Evolutionary conservation across 1,284 basidiomycete genomes (phyloP).

Genomic region (Austropuccinia psidii): DNA sequence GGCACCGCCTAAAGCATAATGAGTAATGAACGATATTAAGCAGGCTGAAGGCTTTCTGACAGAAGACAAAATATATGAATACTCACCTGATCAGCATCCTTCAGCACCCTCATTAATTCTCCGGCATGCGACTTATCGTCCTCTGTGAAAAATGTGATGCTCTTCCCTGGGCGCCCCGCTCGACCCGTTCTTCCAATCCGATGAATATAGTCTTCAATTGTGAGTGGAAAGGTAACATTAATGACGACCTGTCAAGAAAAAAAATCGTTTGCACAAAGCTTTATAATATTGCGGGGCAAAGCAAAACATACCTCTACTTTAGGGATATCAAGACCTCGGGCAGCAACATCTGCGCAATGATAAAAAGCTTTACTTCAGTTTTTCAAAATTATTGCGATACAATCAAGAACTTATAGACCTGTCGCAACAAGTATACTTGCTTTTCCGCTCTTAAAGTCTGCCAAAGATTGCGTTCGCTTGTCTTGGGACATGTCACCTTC

Average conservation of each 20-base stretch:
- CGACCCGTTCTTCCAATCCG: slow-evolving; percentile 93
- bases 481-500: slow-evolving; percentile 89
- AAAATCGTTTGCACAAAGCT: neutral
- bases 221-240: slow-evolving; percentile 86
- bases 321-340: slow-evolving; percentile 92
- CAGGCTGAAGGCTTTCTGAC: slow-evolving; percentile 59
- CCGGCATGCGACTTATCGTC: slow-evolving; percentile 67
- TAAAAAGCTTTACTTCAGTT: neutral
- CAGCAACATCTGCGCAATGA: slow-evolving; percentile 66
- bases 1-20: slow-evolving; percentile 12
- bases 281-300: neutral
- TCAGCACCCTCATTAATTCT: slow-evolving; percentile 81
- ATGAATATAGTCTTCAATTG: slow-evolving; percentile 78
- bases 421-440: slow-evolving; percentile 87
- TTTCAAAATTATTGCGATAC: too few relatives aligned
- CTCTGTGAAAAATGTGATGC: slow-evolving; percentile 83
- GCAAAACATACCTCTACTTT: slow-evolving; percentile 65
- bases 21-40: slow-evolving; percentile 66
- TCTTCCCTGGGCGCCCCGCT: slow-evolving; percentile 81
- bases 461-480: slow-evolving; percentile 75
- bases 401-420: too few relatives aligned
- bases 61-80: neutral
- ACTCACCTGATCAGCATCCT: slow-evolving; percentile 67
- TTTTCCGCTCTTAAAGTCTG: slow-evolving; percentile 78
- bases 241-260: slow-evolving; percentile 17